Conservation (phyloP, 192 early-diverging fungal genomes). For the Helicostylum pulchrum region DNA sequence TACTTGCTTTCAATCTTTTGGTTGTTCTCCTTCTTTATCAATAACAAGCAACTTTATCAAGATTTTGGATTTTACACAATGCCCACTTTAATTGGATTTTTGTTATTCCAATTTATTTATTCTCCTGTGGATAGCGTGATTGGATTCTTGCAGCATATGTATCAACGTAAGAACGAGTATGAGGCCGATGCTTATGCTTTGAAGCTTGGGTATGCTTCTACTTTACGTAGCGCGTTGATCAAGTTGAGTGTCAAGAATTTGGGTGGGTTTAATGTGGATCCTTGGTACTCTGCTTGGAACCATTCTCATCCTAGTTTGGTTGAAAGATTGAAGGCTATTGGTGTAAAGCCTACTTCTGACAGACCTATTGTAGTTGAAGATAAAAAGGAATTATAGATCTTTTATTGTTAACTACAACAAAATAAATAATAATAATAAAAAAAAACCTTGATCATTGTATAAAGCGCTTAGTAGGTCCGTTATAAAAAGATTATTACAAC, state of each 20-base stretch:
- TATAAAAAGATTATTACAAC: too few relatives aligned
- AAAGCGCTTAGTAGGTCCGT: too few relatives aligned
- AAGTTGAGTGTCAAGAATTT: conserved; percentile 91
- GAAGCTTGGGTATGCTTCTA: conserved; percentile 72
- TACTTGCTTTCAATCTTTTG: conserved; percentile 77
- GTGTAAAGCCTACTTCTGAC: conserved; percentile 26
- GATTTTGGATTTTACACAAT: conserved; percentile 81
- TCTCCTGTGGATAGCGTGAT: conserved; percentile 75
- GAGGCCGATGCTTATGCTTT: conserved; percentile 90
- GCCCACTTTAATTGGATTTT: conserved; percentile 86
- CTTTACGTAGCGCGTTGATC: conserved; percentile 75
- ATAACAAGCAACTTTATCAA: conserved; percentile 70
- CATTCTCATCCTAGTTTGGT: conserved; percentile 90
- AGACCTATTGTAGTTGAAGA: conserved; percentile 9
- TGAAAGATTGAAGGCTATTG: conserved; percentile 74
- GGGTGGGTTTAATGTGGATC: conserved; percentile 82
- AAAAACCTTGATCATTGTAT: too few relatives aligned
- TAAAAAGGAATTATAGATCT: conserved; percentile 8
- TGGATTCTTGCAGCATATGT: conserved; percentile 71
- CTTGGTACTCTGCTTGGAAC: conserved; percentile 86
- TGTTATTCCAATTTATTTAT: conserved; percentile 87
- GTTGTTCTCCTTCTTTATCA: conserved; percentile 72
- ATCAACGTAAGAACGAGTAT: conserved; percentile 87
- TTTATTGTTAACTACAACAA: background rate
- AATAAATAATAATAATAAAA: too few relatives aligned